Evolutionary conservation across 1,284 basidiomycete genomes (phyloP).

Genomic region (Anthracocystis panici-leucophaei): DNA sequence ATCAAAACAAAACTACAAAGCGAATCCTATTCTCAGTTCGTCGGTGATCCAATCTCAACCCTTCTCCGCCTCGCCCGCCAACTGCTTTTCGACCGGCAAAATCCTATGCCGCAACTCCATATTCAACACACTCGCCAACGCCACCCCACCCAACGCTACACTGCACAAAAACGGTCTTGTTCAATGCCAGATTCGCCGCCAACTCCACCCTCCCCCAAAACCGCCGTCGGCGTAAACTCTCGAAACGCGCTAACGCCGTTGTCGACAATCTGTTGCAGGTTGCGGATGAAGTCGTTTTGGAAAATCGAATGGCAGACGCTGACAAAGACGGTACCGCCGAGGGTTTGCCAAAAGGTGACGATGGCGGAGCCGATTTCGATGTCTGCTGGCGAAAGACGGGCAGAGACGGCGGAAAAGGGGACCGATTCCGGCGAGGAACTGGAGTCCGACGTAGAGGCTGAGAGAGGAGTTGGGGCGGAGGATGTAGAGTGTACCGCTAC

Average conservation of each 20-base stretch:
- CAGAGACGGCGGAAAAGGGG: constrained; percentile 48
- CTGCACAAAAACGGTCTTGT: constrained; percentile 38
- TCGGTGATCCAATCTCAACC: neutral
- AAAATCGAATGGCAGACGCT: constrained; percentile 46
- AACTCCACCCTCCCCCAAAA: constrained; percentile 22
- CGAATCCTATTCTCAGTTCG: too few relatives aligned
- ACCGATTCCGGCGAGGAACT: constrained; percentile 56
- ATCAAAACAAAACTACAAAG: too few relatives aligned
- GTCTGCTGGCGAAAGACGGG: constrained; percentile 31
- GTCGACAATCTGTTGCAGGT: constrained; percentile 34
- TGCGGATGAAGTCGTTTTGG: constrained; percentile 49
- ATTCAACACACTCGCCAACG: constrained; percentile 35
- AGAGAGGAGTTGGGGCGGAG: constrained; percentile 35
- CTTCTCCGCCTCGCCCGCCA: constrained; percentile 1
- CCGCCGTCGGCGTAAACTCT: constrained; percentile 21
- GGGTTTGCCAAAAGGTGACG: constrained; percentile 55
- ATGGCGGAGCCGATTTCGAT: constrained; percentile 48
- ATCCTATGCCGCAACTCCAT: constrained; percentile 51
- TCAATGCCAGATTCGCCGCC: constrained; percentile 47
- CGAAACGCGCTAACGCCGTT: constrained; percentile 48
- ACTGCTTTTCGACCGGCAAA: constrained; percentile 10
- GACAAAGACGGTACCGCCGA: constrained; percentile 51
- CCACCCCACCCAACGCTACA: constrained; percentile 33
- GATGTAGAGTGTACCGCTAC: constrained; percentile 38
- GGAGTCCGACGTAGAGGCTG: constrained; percentile 37